Base-by-base conservation (phyloP, 768 basidiomycete species). In the Lactarius sanguifluus region DNA sequence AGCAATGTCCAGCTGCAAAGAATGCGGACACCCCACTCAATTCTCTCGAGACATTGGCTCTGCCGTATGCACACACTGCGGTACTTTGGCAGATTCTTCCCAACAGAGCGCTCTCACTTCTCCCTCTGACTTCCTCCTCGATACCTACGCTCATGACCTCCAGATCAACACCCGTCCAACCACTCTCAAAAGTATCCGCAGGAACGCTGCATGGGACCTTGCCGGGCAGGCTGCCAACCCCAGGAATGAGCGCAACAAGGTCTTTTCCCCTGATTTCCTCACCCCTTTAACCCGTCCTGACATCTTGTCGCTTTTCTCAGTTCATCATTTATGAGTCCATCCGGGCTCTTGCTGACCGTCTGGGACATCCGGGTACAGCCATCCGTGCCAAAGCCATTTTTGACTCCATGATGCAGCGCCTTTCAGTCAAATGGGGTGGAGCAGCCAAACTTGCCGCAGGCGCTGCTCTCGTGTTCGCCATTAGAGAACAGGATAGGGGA, bases 321-420 rank as follows among this genome's bases (percentile, higher is more conserved):
- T 77, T 82, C 69, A 82, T 86, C 45, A 89, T 90, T 78, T 79
- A 82, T 58, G 79, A 81, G 52, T 88, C 86, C 76, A 88, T 92
- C 70, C 79, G 76, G 67, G 81, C 85, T 54, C 77, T 92, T 43
- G 81, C 87, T 64, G 76, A 79, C 58, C 85, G 84, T 71, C 78
- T 92, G 34, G 82, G 82, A 71, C 81, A 80, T 66, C 76, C 86
- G 71, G 87, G 86, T 73, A 78, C 86, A 71, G 80, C 86, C 68
- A 80, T 84, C 70, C 89, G 91, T 69, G 88, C 88, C 15, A 82
- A 82, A 65, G 80, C 80, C 63, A 76, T 94, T 32, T 93, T 93
- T 76, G 83, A 83, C 76, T 85, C 88, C 70, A 84, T 85, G 30
- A 90, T 87, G 84, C 67, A 76, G 28, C 79, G 79, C 38, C 84